Evolutionary conservation across 352 stramenopile species (phyloP).

Genomic region (Pythium pectinolyticum): DNA sequence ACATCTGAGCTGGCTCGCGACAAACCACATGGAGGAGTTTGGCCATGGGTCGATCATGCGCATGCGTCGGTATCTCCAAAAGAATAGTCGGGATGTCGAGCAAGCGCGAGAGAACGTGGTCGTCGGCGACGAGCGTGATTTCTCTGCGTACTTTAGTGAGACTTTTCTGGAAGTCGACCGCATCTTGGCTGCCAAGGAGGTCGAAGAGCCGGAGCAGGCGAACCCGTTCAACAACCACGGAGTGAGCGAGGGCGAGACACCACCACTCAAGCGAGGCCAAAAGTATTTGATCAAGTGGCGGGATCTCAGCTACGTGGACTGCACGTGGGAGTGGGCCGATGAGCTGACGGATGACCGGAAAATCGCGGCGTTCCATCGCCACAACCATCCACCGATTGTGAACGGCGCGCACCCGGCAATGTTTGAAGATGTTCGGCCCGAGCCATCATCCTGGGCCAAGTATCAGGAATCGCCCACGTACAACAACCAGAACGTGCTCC

Average conservation of each 20-base stretch:
- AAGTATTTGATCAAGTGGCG: slow-evolving; percentile 93
- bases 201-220: slow-evolving; percentile 69
- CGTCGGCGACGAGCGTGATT: slow-evolving; percentile 71
- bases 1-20: slow-evolving; percentile 97
- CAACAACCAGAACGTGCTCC: slow-evolving; percentile 93
- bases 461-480: slow-evolving; percentile 88
- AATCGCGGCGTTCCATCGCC: slow-evolving; percentile 84
- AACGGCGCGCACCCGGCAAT: slow-evolving; percentile 81
- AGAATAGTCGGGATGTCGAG: slow-evolving; percentile 85
- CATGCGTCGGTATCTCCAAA: slow-evolving; percentile 84
- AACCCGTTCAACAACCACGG: slow-evolving; percentile 70
- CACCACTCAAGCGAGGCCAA: slow-evolving; percentile 75
- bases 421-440: slow-evolving; percentile 77
- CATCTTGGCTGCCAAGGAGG: slow-evolving; percentile 74
- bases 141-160: slow-evolving; percentile 83
- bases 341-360: slow-evolving; percentile 88
- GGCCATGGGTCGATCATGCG: slow-evolving; percentile 77
- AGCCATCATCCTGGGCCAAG: slow-evolving; percentile 84
- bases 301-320: slow-evolving; percentile 89
- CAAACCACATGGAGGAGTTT: slow-evolving; percentile 91
- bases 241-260: slow-evolving; percentile 40
- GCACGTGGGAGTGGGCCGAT: slow-evolving; percentile 89
- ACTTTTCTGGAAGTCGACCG: slow-evolving; percentile 84
- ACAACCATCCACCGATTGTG: slow-evolving; percentile 85
- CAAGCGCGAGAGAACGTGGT: slow-evolving; percentile 74